phyloP scores from a whole-genome alignment of 2,329 filamentous ascomycete genomes.

The Xylariaceae sp. region DNA sequence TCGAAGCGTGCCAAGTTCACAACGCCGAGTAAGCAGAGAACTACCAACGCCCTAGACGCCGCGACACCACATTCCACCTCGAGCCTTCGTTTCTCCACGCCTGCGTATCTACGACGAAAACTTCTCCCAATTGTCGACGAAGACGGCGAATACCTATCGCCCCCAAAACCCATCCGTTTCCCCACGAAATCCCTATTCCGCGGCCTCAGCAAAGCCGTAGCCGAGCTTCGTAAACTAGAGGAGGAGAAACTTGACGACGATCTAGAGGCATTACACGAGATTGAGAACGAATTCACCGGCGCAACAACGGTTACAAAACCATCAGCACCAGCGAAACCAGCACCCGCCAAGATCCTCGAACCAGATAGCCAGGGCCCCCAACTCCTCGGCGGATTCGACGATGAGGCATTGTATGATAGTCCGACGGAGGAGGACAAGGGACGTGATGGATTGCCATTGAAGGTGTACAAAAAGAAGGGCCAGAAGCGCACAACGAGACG shows the following conservation, averaged over 20 bases:
- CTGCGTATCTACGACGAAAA: slow-evolving; percentile 60
- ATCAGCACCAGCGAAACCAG: slow-evolving; percentile 16
- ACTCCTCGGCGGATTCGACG: slow-evolving; percentile 58
- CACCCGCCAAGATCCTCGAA: slow-evolving; percentile 31
- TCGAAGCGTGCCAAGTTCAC: slow-evolving; percentile 60
- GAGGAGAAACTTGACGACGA: slow-evolving; percentile 68
- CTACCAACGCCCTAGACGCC: slow-evolving; percentile 34
- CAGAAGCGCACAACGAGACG: slow-evolving; percentile 71
- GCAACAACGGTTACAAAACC: slow-evolving; percentile 12
- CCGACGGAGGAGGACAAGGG: slow-evolving; percentile 46
- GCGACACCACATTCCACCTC: slow-evolving; percentile 48
- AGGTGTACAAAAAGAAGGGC: slow-evolving; percentile 75
- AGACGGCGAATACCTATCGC: slow-evolving; percentile 45
- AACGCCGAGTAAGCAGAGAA: slow-evolving; percentile 55
- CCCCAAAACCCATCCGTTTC: slow-evolving; percentile 46
- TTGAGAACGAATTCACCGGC: slow-evolving; percentile 48
- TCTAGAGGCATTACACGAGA: slow-evolving; percentile 65
- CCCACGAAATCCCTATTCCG: slow-evolving; percentile 59
- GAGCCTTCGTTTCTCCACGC: slow-evolving; percentile 60
- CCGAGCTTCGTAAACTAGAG: slow-evolving; percentile 62
- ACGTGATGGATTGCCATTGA: slow-evolving; percentile 54
- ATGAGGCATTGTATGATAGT: slow-evolving; percentile 55
- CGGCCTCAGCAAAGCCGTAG: slow-evolving; percentile 69
- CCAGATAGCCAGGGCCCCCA: slow-evolving; percentile 41
- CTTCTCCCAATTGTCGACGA: slow-evolving; percentile 52